Conservation (phyloP, 2,329 filamentous ascomycete genomes). For the Aspergillus sp. region DNA sequence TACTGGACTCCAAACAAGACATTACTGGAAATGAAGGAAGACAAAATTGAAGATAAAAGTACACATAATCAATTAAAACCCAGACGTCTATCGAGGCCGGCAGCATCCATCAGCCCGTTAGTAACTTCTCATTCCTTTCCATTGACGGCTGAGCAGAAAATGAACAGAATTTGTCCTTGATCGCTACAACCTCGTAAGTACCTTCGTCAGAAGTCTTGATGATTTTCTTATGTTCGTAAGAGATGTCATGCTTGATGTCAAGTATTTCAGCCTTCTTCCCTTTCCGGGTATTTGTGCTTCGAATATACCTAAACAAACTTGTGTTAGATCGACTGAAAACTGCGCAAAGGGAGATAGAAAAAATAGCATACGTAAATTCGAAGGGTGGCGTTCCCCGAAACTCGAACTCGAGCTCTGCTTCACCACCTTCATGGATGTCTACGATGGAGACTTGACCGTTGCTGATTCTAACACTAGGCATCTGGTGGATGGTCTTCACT, state of each 20-base stretch:
- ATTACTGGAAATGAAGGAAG: constrained; percentile 4
- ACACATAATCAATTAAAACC: constrained; percentile 17
- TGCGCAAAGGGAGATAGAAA: not conserved
- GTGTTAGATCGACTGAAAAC: constrained; percentile 12
- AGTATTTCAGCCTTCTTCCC: constrained; percentile 76
- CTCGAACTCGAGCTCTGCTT: constrained; percentile 89
- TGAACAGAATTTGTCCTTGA: constrained; percentile 89
- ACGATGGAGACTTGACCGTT: constrained; percentile 77
- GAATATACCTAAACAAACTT: constrained; percentile 62
- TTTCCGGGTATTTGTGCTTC: constrained; percentile 79
- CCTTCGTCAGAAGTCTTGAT: constrained; percentile 89
- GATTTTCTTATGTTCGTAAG: constrained; percentile 75
- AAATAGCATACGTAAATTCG: constrained; percentile 71
- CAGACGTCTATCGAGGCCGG: constrained; percentile 11
- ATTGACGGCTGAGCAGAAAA: constrained; percentile 71
- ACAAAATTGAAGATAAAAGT: constrained; percentile 15
- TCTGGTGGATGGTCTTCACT: constrained; percentile 80
- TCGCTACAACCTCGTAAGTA: constrained; percentile 94
- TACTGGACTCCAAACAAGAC: constrained; percentile 2
- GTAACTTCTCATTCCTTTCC: constrained; percentile 45
- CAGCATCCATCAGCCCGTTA: constrained; percentile 21
- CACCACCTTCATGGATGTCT: constrained; percentile 95
- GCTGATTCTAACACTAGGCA: constrained; percentile 87
- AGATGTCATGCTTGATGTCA: constrained; percentile 86
- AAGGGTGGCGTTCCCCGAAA: constrained; percentile 96